phyloP scores from a whole-genome alignment of 2,329 filamentous ascomycete genomes.

The Alternaria ethzedia region DNA sequence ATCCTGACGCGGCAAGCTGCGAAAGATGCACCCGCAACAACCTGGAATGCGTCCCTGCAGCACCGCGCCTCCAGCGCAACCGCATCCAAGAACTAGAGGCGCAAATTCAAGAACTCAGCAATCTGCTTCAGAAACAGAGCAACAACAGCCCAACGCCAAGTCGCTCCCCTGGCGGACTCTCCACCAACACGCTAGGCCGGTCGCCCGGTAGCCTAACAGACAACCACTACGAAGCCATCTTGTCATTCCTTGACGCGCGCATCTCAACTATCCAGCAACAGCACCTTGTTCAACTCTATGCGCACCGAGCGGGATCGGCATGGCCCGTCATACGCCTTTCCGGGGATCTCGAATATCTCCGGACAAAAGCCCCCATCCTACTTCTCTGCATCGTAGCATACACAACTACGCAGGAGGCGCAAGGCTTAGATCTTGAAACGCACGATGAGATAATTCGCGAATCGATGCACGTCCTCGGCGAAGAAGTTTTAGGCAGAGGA shows the following conservation, averaged over 20 bases:
- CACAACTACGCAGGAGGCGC: conserved; percentile 26
- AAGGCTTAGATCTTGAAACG: conserved; percentile 25
- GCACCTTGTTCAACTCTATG: conserved; percentile 23
- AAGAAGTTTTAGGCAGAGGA: conserved; percentile 29
- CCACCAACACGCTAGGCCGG: conserved; percentile 2
- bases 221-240: conserved; percentile 19
- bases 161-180: conserved; percentile 17
- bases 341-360: conserved; percentile 19
- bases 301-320: conserved; percentile 20
- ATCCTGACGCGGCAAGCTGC: conserved; percentile 18
- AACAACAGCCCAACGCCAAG: conserved; percentile 23
- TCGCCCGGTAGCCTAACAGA: conserved; percentile 17
- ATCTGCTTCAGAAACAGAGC: conserved; percentile 14
- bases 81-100: conserved; percentile 36
- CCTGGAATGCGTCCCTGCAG: conserved; percentile 29
- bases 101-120: conserved; percentile 29
- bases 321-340: conserved; percentile 29
- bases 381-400: conserved; percentile 29
- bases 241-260: conserved; percentile 30
- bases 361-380: conserved; percentile 29
- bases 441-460: conserved; percentile 36
- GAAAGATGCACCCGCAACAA: conserved; percentile 34
- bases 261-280: conserved; percentile 28
- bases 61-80: conserved; percentile 36
- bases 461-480: conserved; percentile 28